Base-by-base conservation (phyloP, 352 stramenopile species). In the Phytophthora macrochlamydospora region DNA sequence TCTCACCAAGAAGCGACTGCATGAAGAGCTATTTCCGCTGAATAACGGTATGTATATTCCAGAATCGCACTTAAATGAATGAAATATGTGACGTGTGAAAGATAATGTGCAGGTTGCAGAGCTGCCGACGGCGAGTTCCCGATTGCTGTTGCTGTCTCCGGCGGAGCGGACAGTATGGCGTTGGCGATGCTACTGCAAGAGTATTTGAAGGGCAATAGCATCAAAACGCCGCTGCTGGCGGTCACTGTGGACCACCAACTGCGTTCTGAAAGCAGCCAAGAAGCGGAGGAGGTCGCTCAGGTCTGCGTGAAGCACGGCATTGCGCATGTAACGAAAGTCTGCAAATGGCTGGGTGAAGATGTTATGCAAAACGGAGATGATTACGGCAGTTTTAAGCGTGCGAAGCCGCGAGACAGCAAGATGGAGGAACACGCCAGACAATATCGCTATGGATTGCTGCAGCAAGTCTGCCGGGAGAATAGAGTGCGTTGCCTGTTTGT, bases 171-270 rank as follows among this genome's bases (percentile, higher is more conserved):
- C 62, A 94, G 86, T 57, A 91, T 94, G 80, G 84, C 88, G 29
- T 59, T 96, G 51, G 83, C 87, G 71, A 76, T 94, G 45, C 55
- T 96, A 42, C 71, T 96, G 12, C 78, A 68, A 8, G 83, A 94
- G 55, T 85, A 87, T 53, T 40, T 95, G 12, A 61, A 73, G 9
- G n/a, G 61, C 6, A 73, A 81, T 9, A 29, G 60, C 35, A 80
- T 93, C 38, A 57, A 73, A 32, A 91, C 81, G 8, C 80, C 83
- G 42, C 77, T 96, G 8, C 63, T 96, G 18, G 88, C 85, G 6
- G 83, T 96, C 62, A 94, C 84, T 12, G 81, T 96, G 48, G 85
- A 96, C 56, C 88, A 96, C 59, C 69, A 67, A 31, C 69, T 96
- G 28, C 86, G 88, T 7, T 9, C 29, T 1, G 87, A 93, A 60